Conservation (phyloP, 345 rosid species). For the Angophora floribunda region DNA sequence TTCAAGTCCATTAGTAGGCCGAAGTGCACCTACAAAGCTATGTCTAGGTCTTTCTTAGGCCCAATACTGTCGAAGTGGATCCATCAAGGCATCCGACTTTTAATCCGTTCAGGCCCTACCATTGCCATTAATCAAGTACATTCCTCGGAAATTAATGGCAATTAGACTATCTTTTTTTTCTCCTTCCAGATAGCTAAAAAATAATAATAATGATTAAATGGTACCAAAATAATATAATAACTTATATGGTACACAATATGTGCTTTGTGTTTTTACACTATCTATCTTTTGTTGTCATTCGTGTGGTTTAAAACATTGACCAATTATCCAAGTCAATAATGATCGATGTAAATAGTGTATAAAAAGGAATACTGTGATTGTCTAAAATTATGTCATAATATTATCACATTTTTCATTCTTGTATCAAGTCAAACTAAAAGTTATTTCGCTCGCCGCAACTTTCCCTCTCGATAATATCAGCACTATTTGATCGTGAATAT, state of each 20-base stretch:
- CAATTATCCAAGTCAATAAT: not conserved
- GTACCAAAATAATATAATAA: not conserved
- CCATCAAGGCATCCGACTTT: not conserved
- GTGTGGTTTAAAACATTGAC: not conserved
- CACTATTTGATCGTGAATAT: not conserved
- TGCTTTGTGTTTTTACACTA: not conserved
- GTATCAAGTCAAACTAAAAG: not conserved
- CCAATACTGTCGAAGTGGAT: not conserved
- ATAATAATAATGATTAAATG: not conserved
- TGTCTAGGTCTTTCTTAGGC: not conserved
- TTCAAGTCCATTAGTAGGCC: not conserved
- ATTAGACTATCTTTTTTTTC: not conserved
- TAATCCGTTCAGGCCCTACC: conserved; percentile 14
- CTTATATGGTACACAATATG: not conserved
- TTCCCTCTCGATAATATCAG: not conserved
- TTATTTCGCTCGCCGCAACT: not conserved
- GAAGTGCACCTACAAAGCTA: not conserved
- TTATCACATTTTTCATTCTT: too few relatives aligned
- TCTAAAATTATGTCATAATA: not conserved
- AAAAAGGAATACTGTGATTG: not conserved
- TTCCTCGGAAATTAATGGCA: not conserved
- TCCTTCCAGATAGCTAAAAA: not conserved
- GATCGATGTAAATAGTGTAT: not conserved
- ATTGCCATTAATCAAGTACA: not conserved
- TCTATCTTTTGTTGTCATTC: not conserved